Base-by-base conservation (phyloP, 257 asterid species). In the Capsicum rhomboideum region DNA sequence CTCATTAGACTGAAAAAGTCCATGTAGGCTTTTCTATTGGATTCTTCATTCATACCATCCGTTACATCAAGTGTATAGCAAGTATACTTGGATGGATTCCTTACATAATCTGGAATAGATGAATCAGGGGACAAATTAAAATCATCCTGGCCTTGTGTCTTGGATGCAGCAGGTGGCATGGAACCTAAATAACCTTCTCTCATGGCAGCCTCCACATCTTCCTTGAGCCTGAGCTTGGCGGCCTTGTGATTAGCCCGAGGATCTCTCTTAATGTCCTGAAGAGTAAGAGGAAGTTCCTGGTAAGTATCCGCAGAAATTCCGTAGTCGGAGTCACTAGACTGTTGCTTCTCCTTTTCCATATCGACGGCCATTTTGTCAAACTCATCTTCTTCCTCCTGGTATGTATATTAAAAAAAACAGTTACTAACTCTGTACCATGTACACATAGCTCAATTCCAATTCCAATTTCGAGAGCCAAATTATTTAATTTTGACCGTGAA, bases 381-480 rank as follows among this genome's bases (percentile, higher is more conserved):
- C 88, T 91, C 91, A 75, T 96, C 97, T 90, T 94, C 98, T 90
- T 96, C 99, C 74, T 96, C 98, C 98, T 94, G 89, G 14, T 18
- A 37, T 0, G 28, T 8, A 68, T 81, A 82, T 55, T 5, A 34
- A 34, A 34, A 34, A 3, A 34, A 34, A n/a, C n/a, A n/a, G 40
- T 34, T 5, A 34, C 40, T 34, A 34, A 34, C 40, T 34, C 40
- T 34, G 40, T 5, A 34, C 4, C 40, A 34, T 34, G 4, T 34
- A 34, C 40, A 2, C 2, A 34, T 34, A 34, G 4, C 40, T 4
- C 40, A 34, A 34, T 34, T 34, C 40, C 40, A 34, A 34, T 34
- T 34, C 40, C 40, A 34, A 34, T 34, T 34, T 34, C 40, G 40
- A 34, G 40, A 34, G 40, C 4, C 40, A 34, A 34, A 34, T 34